A percentile compares a stretch with the other conserved stretches of the same genome.
These are phyloP conservation scores for Lentinula detonsa DNA, from an alignment of 768 basidiomycete species.

Conservation along the genomic window DNA sequence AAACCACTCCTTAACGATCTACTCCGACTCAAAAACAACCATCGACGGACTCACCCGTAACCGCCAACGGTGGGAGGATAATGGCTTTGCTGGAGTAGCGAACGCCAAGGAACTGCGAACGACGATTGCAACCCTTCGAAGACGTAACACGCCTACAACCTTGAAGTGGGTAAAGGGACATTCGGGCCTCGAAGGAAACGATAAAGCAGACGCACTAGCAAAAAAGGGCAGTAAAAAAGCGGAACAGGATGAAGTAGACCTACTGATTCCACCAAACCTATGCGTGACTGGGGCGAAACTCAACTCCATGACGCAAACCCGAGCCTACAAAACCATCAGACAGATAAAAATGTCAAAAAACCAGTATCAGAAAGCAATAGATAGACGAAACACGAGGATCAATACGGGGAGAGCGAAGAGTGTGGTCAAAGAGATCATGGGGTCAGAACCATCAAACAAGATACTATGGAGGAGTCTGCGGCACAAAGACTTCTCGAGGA, in stretches of 20 bases:
- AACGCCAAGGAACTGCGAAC: background rate
- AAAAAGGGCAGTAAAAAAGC: conserved; percentile 10
- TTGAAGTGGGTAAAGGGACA: conserved; percentile 23
- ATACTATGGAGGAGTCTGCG: conserved; percentile 7
- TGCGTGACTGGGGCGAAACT: conserved; percentile 12
- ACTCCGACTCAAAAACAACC: background rate
- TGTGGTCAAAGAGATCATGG: background rate
- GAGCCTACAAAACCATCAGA: conserved; percentile 1
- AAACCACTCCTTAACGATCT: background rate
- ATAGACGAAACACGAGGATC: background rate
- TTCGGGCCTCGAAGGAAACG: conserved; percentile 13
- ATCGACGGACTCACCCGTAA: background rate
- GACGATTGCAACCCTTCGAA: conserved; percentile 6
- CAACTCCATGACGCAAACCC: conserved; percentile 8
- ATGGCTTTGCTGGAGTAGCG: background rate
- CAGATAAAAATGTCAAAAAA: background rate
- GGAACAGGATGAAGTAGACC: conserved; percentile 6
- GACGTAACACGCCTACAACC: conserved; percentile 11
- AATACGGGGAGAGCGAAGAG: conserved; percentile 3
- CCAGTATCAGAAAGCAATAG: background rate
- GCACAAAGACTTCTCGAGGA: conserved; percentile 8
- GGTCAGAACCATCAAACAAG: background rate
- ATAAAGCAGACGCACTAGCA: conserved; percentile 17
- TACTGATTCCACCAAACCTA: background rate
- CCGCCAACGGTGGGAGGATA: background rate